A percentile compares a stretch with the other conserved stretches of the same genome.
These are phyloP conservation scores for Ascochyta fabae DNA, from an alignment of 2,329 filamentous ascomycete genomes.

Conservation along the genomic window DNA sequence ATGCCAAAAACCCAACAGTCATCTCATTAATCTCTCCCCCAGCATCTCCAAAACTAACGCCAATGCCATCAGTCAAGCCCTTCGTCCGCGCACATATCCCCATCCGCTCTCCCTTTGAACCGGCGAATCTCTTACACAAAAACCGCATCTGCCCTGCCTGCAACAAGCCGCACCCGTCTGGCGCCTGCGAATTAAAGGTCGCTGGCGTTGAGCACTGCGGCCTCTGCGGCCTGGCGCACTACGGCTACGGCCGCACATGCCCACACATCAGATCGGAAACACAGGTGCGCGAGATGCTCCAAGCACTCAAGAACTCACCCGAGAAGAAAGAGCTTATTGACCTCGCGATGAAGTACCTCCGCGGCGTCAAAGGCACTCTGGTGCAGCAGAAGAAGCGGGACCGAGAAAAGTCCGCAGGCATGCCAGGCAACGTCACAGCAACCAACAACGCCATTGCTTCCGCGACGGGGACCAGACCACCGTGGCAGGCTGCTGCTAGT, in stretches of 20 bases:
- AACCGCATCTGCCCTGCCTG: constrained; percentile 60
- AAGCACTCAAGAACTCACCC: constrained; percentile 64
- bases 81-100: constrained; percentile 42
- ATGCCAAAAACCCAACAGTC: not conserved
- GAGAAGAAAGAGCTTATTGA: constrained; percentile 62
- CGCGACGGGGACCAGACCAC: not conserved
- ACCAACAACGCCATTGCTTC: not conserved
- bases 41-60: constrained; percentile 20
- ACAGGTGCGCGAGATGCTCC: constrained; percentile 69
- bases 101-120: constrained; percentile 35
- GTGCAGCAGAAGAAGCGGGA: constrained; percentile 59
- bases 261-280: constrained; percentile 68
- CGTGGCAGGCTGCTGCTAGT: not conserved
- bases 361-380: constrained; percentile 62
- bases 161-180: constrained; percentile 58
- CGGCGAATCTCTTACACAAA: constrained; percentile 25
- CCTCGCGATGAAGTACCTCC: constrained; percentile 63
- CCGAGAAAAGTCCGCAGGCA: constrained; percentile 35
- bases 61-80: constrained; percentile 35
- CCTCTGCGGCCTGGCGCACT: constrained; percentile 68
- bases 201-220: constrained; percentile 67
- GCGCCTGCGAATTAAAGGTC: constrained; percentile 66
- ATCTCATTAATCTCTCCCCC: constrained; percentile 10
- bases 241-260: constrained; percentile 63
- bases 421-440: not conserved